Base-by-base conservation (phyloP, 345 rosid species). In the Rhizophora mangle region DNA sequence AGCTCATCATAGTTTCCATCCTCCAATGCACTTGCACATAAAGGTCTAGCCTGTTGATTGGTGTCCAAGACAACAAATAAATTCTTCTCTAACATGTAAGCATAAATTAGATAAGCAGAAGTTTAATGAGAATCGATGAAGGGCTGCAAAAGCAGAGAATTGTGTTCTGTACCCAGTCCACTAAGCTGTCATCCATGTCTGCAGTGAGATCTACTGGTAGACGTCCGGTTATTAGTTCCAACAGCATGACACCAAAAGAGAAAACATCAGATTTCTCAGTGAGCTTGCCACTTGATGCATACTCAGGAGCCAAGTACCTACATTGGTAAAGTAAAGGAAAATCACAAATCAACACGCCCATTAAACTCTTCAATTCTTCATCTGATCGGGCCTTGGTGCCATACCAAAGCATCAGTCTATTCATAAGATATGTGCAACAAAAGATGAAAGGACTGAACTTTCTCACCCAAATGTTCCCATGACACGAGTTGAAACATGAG, bases 381-480 rank as follows among this genome's bases (percentile, higher is more conserved):
- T 68, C 24, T 21, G 61, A 4, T 69, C 6, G 16, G 24, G 11
- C 31, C 43, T 13, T 9, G 8, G 8, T 34, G 37, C 37, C 37
- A 34, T 7, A 34, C 9, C 37, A 34, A 34, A 7, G 6, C 10
- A 34, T 34, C 37, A 34, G 10, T 52, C 7, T 13, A 60, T 10
- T 4, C 46, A 2, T 39, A 39, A 39, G 46, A 39, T 15, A 39
- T 39, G 46, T 13, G 3, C 49, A 43, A 43, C 49, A 43, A 15
- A 43, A 43, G 49, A 43, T 13, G 49, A 11, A 43, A 43, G 49
- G 49, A 13, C 49, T 3, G 49, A 34, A 24, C 6, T 65, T 64
- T 62, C 76, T 69, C 74, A 91, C 93, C 98, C 96, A 29, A 94
- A 94, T 49, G 97, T 94, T 69, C 98, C 98, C 98, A 94, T 94